phyloP scores from a whole-genome alignment of 73 alveolate species.

The Durusdinium trenchii region DNA sequence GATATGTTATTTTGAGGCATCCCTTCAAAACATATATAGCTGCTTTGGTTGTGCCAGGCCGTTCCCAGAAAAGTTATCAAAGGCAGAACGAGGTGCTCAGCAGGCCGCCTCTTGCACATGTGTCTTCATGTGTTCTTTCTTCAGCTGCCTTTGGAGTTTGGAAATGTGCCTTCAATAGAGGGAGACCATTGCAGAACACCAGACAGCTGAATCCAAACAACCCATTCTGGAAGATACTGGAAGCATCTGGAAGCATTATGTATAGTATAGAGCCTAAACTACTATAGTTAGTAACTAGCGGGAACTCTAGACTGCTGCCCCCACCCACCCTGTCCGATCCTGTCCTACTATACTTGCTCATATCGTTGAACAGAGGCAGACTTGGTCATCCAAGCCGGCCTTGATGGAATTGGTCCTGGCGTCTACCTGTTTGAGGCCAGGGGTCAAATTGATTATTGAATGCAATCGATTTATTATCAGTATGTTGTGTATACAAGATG shows the following conservation, averaged over 20 bases:
- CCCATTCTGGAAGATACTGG: too few relatives aligned
- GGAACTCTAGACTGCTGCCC: too few relatives aligned
- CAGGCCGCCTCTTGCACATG: too few relatives aligned
- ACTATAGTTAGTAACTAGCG: too few relatives aligned
- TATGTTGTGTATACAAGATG: background rate
- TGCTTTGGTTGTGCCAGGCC: background rate
- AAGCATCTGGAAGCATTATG: too few relatives aligned
- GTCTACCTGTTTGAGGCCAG: conserved; percentile 48
- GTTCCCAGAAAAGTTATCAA: background rate
- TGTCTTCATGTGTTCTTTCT: too few relatives aligned
- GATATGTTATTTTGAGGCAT: background rate
- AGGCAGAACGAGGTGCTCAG: conserved; percentile 12
- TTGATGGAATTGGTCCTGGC: conserved; percentile 27
- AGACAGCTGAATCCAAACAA: background rate
- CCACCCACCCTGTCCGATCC: too few relatives aligned
- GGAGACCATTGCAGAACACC: background rate
- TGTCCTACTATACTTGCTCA: too few relatives aligned
- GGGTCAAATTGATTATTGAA: background rate
- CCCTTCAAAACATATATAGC: background rate
- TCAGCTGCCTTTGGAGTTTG: too few relatives aligned
- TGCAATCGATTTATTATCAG: background rate
- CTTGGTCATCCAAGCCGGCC: conserved; percentile 49
- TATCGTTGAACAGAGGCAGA: background rate
- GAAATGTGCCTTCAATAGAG: too few relatives aligned
- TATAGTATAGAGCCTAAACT: too few relatives aligned